Base-by-base conservation (phyloP, 1,284 basidiomycete species). In the Leccinum pachyderme region DNA sequence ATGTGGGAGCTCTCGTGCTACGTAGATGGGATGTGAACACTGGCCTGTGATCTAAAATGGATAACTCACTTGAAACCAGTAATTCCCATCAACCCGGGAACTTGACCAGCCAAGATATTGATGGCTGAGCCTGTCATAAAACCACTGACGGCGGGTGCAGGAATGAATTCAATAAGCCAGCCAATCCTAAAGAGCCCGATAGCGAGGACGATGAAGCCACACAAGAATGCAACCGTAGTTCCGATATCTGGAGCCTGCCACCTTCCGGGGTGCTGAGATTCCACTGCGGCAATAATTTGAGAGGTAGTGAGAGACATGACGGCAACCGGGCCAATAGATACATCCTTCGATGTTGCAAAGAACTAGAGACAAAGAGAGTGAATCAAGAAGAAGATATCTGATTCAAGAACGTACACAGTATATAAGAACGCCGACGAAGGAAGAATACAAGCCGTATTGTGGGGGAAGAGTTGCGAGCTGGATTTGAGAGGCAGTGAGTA, bases 131-230 rank as follows among this genome's bases (percentile, higher is more conserved):
- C 93, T 1, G 91, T 93, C 89, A 93, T 91, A 72, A 90, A 98
- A 13, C 94, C 95, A 59, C 92, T 91, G 39, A 98, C 92, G 7
- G 95, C 95, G 0, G 94, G 93, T 4, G 83, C 79, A 18, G 92
- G 89, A 60, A 97, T 98, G 70, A 98, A 96, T 71, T 98, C 96
- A 57, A 98, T 88, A 47, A 99, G 77, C 92, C 95, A 97, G 1
- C 96, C 96, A 6, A 98, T 67, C 28, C 96, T 83, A 4, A 99
- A 77, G n/a, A 98, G 74, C 54, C 97, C 96, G 45, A 99, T 87
- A 37, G 82, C 91, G 39, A 98, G 83, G n/a, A 93, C 89, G 70
- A 97, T 93, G 71, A 95, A 92, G 39, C 96, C 96, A 70, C 86
- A 91, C 46, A 98, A 80, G 69, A 98, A 89, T 0, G 96, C 90